These are phyloP conservation scores for Emmonsiellopsis sp. DNA, from an alignment of 2,329 filamentous ascomycete genomes.

Conservation along the genomic window DNA sequence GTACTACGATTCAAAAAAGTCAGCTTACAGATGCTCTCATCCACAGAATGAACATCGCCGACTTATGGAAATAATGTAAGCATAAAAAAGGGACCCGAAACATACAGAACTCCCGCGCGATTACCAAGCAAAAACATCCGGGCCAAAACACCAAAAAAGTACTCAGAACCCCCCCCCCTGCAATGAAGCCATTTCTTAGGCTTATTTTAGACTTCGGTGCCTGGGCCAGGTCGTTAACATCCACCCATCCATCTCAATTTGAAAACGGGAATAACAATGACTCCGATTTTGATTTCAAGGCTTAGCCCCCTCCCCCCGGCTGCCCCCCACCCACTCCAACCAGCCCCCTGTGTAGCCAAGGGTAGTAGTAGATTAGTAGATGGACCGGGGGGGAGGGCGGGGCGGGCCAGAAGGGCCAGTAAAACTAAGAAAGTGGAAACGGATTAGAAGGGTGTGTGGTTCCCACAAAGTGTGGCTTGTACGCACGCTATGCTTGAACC, in stretches of 20 bases:
- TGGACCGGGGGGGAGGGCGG: not conserved
- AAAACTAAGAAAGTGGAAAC: not conserved
- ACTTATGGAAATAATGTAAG: too few species aligned
- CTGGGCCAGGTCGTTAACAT: not conserved
- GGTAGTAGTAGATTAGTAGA: not conserved
- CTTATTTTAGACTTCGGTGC: slow-evolving; percentile 1
- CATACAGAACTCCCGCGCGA: too few species aligned
- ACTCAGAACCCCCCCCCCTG: not conserved
- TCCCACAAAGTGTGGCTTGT: not conserved
- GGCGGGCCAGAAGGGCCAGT: not conserved
- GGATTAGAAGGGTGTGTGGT: not conserved
- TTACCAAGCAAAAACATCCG: not conserved
- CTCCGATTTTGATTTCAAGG: not conserved
- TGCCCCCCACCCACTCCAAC: not conserved
- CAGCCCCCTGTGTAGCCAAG: not conserved
- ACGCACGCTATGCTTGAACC: not conserved
- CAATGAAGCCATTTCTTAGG: not conserved
- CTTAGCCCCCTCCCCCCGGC: not conserved
- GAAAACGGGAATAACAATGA: not conserved
- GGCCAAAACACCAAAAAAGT: not conserved
- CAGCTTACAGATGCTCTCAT: not conserved
- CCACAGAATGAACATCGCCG: too few species aligned
- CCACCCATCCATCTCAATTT: not conserved
- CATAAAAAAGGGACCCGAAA: too few species aligned
- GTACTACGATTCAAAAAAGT: not conserved